These are phyloP conservation scores for Leucoagaricus sp. DNA, from an alignment of 1,284 basidiomycete species.

Conservation along the genomic window DNA sequence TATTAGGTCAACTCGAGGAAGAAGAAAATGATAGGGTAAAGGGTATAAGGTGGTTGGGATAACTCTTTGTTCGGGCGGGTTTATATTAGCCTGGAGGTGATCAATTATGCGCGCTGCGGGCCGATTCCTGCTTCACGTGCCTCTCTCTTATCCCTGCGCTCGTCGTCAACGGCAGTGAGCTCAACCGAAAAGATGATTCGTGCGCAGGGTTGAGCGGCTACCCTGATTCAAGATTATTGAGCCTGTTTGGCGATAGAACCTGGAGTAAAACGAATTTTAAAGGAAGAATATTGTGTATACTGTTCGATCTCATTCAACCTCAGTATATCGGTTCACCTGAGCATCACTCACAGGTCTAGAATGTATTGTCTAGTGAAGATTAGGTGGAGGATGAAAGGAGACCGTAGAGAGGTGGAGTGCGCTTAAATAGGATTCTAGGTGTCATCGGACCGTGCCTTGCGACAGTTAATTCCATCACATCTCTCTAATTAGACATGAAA, in stretches of 20 bases:
- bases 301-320: neutral
- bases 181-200: neutral
- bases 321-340: neutral
- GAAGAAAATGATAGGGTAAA: neutral
- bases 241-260: neutral
- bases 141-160: neutral
- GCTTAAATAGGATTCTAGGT: too few species aligned
- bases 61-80: constrained; percentile 1
- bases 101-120: neutral
- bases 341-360: neutral
- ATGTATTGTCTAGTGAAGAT: neutral
- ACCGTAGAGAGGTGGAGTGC: neutral
- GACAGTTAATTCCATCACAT: neutral
- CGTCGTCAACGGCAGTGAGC: constrained; percentile 1
- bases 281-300: neutral
- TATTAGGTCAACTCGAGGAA: constrained; percentile 1
- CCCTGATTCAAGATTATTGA: neutral
- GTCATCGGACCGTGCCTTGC: neutral
- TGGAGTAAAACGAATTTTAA: neutral
- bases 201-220: neutral
- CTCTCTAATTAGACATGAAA: neutral
- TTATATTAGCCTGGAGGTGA: neutral
- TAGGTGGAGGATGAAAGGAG: neutral
- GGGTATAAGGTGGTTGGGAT: constrained; percentile 2
- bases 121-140: constrained; percentile 10